Evolutionary conservation across 2,329 filamentous ascomycete species (phyloP).

Genomic region (Sclerotinia spermophila): DNA sequence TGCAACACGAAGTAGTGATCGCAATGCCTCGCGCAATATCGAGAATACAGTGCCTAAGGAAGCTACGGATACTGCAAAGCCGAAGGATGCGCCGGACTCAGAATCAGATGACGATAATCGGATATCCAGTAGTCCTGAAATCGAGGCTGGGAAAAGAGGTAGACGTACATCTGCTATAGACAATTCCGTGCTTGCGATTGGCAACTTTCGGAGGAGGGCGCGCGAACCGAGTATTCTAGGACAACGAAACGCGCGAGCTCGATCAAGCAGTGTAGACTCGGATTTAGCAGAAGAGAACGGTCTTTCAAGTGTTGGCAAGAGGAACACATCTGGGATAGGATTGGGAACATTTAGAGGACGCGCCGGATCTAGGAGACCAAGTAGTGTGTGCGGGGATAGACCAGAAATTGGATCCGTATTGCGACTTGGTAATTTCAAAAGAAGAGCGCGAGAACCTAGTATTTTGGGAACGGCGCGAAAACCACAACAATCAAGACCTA

Average conservation of each 20-base stretch:
- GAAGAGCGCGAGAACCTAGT: slow-evolving; percentile 57
- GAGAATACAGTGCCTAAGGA: neutral
- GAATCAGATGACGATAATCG: slow-evolving; percentile 4
- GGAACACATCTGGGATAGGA: slow-evolving; percentile 29
- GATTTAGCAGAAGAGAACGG: slow-evolving; percentile 32
- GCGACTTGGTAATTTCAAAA: slow-evolving; percentile 56
- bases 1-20: slow-evolving; percentile 3
- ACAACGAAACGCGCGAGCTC: slow-evolving; percentile 25
- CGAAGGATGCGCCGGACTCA: slow-evolving; percentile 3
- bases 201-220: slow-evolving; percentile 54
- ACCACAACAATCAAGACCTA: slow-evolving; percentile 38
- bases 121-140: slow-evolving; percentile 33
- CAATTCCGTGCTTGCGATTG: slow-evolving; percentile 45
- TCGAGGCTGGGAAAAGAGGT: slow-evolving; percentile 34
- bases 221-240: slow-evolving; percentile 44
- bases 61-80: neutral
- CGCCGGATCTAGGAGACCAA: slow-evolving; percentile 23
- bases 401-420: slow-evolving; percentile 39
- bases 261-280: slow-evolving; percentile 37
- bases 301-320: slow-evolving; percentile 32
- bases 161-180: slow-evolving; percentile 27
- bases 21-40: slow-evolving; percentile 5
- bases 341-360: slow-evolving; percentile 36
- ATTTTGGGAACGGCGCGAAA: slow-evolving; percentile 48
- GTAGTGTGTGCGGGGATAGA: slow-evolving; percentile 31